phyloP scores from a whole-genome alignment of 306 rosid genomes.

The Lablab purpureus region DNA sequence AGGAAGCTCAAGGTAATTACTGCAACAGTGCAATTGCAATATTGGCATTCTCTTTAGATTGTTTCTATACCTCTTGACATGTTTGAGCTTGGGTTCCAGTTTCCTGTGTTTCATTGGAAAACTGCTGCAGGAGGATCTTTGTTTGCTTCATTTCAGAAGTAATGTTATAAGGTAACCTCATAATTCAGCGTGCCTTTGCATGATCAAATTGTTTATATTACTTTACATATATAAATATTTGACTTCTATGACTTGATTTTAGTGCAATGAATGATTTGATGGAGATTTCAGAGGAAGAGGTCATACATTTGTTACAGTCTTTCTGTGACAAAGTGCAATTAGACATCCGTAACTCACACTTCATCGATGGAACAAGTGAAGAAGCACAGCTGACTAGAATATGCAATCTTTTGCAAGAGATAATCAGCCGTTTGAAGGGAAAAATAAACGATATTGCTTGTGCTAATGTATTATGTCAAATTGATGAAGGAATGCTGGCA shows the following conservation, averaged over 20 bases:
- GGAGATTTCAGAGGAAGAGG: conserved; percentile 72
- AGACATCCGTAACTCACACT: conserved; percentile 46
- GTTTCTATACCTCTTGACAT: conserved; percentile 47
- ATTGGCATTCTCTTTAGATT: conserved; percentile 35
- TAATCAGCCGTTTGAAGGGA: conserved; percentile 52
- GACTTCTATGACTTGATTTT: conserved; percentile 47
- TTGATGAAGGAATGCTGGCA: conserved; percentile 65
- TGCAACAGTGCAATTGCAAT: conserved; percentile 22
- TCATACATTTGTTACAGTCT: conserved; percentile 63
- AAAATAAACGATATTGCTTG: conserved; percentile 51
- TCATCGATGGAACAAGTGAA: conserved; percentile 49
- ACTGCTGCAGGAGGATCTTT: conserved; percentile 63
- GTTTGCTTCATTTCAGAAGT: conserved; percentile 57
- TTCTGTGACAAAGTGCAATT: conserved; percentile 61
- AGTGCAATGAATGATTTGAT: conserved; percentile 70
- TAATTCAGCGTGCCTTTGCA: background rate
- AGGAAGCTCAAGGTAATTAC: conserved; percentile 64
- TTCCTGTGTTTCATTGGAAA: conserved; percentile 68
- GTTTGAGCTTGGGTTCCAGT: conserved; percentile 59
- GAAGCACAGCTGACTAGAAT: conserved; percentile 57
- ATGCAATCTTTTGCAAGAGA: conserved; percentile 57
- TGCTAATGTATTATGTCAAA: conserved; percentile 47
- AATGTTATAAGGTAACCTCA: conserved; percentile 70
- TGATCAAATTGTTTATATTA: conserved; percentile 35
- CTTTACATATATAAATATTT: conserved; percentile 17